Evolutionary conservation across 1,284 basidiomycete genomes (phyloP), one percentile per base, ranked within the genome.

Genomic region (Sanghuangporus sanghuang): DNA sequence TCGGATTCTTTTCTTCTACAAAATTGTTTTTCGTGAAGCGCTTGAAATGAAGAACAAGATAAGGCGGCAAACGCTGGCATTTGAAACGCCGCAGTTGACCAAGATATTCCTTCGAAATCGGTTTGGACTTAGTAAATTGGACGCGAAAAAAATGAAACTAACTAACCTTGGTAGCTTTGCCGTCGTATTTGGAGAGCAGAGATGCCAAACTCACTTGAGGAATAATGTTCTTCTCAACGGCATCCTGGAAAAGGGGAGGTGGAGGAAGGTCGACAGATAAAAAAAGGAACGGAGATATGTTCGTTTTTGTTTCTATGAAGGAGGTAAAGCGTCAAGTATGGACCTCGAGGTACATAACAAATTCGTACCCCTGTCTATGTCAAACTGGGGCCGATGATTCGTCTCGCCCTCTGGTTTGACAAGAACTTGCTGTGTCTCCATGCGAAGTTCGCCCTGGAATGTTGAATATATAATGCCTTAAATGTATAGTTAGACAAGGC

Each of bases 21-120:
- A 99, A 98, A 59, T 85, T 85, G 75, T 99, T 99, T 75, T 94
- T 97, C n/a, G 94, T 97, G 77, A 99, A 99, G 38, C 97, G 87
- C 73, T 96, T 98, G 80, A 92, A 96, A 74, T 98, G 94, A 27
- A 98, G 79, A 69, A 99, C 92, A 69, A 99, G 87, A 73, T 96
- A 98, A 49, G 84, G 93, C 21, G 97, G 97, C 63, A 99, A 79
- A 23, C 83, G 82, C 66, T 90, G 89, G 68, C 96, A 89, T 74
- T 97, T 95, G 78, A 91, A 98, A 52, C 95, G 84, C 70, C 92
- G 87, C 52, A 98, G 76, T 71, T 92, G 92, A 27, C 94, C 94
- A 39, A 86, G 82, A 63, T 86, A 91, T 81, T 96, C 94, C 87
- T 93, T 61, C 6, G 14, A 52, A 63, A 7, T n/a, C 6, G 6